Conservation (phyloP, 2,329 filamentous ascomycete species). For the Lasiodiplodia theobromae region DNA sequence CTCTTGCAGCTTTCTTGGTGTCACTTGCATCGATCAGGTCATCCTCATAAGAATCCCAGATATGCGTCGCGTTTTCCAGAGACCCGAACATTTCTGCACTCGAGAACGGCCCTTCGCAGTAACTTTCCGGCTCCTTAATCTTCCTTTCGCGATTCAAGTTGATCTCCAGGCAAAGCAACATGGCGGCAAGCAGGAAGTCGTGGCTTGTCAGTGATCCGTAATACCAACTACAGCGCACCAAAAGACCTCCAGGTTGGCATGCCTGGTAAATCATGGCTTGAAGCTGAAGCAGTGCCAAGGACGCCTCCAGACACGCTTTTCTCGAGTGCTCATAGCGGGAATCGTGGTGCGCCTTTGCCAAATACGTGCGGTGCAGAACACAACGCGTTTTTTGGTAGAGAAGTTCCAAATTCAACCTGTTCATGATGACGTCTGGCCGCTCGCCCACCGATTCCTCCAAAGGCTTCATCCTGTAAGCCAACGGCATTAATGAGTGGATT, state of each 20-base stretch:
- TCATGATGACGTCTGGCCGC: constrained; percentile 59
- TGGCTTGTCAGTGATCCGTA: constrained; percentile 54
- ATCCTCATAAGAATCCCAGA: constrained; percentile 29
- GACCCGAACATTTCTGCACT: constrained; percentile 12
- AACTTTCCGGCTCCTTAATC: constrained; percentile 3
- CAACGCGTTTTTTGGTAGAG: constrained; percentile 60
- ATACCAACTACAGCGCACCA: constrained; percentile 56
- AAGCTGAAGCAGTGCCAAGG: constrained; percentile 56
- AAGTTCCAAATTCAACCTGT: constrained; percentile 59
- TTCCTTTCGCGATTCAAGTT: constrained; percentile 33
- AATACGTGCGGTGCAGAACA: constrained; percentile 62
- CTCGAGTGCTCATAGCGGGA: constrained; percentile 51
- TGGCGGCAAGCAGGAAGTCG: constrained; percentile 58
- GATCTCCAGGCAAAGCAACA: constrained; percentile 57
- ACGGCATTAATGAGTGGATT: constrained; percentile 44
- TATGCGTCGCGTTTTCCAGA: constrained; percentile 21
- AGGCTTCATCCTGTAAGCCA: constrained; percentile 46
- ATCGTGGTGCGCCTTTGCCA: constrained; percentile 50
- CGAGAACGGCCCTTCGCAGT: constrained; percentile 10
- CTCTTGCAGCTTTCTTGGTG: constrained; percentile 23
- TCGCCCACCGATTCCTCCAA: constrained; percentile 56
- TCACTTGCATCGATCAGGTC: constrained; percentile 24
- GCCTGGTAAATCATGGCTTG: constrained; percentile 60
- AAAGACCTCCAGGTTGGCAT: constrained; percentile 51
- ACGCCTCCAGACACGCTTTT: constrained; percentile 55